Evolutionary conservation across 2,329 filamentous ascomycete species (phyloP).

Genomic region (Paraphoma chrysanthemicola): DNA sequence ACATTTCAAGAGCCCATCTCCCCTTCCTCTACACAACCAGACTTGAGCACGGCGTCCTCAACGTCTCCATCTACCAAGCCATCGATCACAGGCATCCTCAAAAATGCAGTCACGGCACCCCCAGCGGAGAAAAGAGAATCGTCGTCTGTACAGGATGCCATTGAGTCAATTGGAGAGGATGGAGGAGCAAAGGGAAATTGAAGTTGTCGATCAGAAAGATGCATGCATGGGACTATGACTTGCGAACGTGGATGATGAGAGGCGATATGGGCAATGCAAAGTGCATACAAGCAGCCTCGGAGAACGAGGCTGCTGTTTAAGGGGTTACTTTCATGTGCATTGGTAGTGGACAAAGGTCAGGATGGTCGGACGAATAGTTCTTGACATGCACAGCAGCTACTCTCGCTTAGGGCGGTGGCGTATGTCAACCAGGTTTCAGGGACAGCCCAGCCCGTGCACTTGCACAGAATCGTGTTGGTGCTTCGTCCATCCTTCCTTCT

Average conservation of each 20-base stretch:
- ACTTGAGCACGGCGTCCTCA: not conserved
- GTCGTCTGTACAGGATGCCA: not conserved
- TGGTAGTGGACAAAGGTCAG: no score
- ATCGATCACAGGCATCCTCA: slow-evolving; percentile 1
- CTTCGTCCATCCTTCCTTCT: no score
- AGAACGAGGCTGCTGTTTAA: no score
- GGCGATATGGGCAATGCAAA: no score
- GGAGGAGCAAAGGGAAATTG: not conserved
- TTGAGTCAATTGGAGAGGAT: not conserved
- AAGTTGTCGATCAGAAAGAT: not conserved
- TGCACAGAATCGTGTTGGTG: no score
- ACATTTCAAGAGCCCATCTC: not conserved
- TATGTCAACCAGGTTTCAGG: not conserved
- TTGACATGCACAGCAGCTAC: no score
- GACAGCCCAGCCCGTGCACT: no score
- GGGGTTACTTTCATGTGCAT: no score
- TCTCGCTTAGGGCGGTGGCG: not conserved
- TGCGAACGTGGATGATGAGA: no score
- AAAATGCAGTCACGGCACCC: slow-evolving; percentile 2
- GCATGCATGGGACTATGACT: no score
- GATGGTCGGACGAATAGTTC: no score
- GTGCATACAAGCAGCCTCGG: no score
- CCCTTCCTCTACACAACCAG: not conserved
- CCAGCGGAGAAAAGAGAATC: not conserved
- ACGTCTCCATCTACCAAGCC: not conserved